phyloP scores from a whole-genome alignment of 2,329 filamentous ascomycete genomes.

The Aspergillus candidus region DNA sequence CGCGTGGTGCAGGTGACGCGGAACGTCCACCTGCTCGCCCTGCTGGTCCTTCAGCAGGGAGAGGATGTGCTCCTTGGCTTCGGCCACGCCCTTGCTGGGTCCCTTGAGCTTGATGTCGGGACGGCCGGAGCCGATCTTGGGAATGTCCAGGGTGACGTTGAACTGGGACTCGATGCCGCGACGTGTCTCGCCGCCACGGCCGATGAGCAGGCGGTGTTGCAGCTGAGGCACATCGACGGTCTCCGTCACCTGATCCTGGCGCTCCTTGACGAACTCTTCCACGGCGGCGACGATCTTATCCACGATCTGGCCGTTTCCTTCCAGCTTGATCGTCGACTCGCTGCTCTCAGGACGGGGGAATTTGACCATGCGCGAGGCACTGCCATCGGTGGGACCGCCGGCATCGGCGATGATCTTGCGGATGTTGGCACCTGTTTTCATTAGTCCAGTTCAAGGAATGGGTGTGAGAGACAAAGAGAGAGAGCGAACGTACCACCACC shows the following conservation, averaged over 20 bases:
- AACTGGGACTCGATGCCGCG: conserved; percentile 81
- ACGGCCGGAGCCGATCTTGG: conserved; percentile 76
- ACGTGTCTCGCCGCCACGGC: conserved; percentile 81
- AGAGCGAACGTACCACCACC: conserved; percentile 62
- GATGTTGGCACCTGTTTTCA: conserved; percentile 65
- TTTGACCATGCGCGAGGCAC: conserved; percentile 82
- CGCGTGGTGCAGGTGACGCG: conserved; percentile 72
- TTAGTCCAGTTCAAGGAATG: conserved; percentile 10
- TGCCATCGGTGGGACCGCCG: conserved; percentile 80
- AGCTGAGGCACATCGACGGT: conserved; percentile 76
- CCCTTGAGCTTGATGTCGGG: conserved; percentile 84
- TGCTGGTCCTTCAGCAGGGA: conserved; percentile 76
- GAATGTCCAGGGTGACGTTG: conserved; percentile 81
- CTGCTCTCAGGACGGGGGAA: conserved; percentile 86
- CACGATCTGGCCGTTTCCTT: conserved; percentile 76
- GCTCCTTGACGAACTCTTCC: conserved; percentile 71
- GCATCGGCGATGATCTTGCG: conserved; percentile 80
- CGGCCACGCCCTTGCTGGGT: conserved; percentile 68
- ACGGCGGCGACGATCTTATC: conserved; percentile 84
- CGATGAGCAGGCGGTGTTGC: conserved; percentile 87
- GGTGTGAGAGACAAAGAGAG: neutral
- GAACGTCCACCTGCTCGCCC: conserved; percentile 80
- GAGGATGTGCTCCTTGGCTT: conserved; percentile 77
- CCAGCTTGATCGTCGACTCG: conserved; percentile 77
- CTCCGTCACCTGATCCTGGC: conserved; percentile 74